phyloP scores from a whole-genome alignment of 805 yeast genomes.

The Cephaloascus fragrans region DNA sequence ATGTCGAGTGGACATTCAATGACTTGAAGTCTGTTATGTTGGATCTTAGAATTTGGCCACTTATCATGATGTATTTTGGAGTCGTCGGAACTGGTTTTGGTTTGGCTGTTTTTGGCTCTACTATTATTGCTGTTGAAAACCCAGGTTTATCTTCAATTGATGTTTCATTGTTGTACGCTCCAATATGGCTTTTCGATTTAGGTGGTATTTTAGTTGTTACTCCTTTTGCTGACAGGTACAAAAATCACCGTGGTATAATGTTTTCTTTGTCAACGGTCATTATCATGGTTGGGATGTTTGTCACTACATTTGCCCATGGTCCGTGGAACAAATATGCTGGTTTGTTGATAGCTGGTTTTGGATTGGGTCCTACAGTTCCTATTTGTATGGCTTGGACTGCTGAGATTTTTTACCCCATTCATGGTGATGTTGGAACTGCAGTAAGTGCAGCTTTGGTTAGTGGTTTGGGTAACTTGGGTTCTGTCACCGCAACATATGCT shows the following conservation, averaged over 20 bases:
- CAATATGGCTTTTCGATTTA: constrained; percentile 83
- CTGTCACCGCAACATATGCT: constrained; percentile 81
- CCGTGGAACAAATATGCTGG: constrained; percentile 79
- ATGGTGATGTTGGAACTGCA: constrained; percentile 82
- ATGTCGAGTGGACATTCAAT: constrained; percentile 43
- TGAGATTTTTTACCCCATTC: constrained; percentile 57
- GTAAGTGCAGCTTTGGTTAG: constrained; percentile 75
- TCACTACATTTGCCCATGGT: constrained; percentile 65
- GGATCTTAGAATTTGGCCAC: constrained; percentile 71
- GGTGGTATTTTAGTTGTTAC: constrained; percentile 67
- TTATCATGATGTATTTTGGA: constrained; percentile 83
- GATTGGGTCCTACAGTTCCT: constrained; percentile 88
- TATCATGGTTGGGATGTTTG: constrained; percentile 66
- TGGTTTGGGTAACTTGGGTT: constrained; percentile 82
- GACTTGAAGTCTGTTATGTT: constrained; percentile 46
- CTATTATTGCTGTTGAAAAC: constrained; percentile 58
- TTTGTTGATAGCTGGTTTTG: constrained; percentile 71
- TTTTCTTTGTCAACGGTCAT: constrained; percentile 55
- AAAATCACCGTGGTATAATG: constrained; percentile 46
- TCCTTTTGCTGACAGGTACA: constrained; percentile 69
- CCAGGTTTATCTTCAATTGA: constrained; percentile 55
- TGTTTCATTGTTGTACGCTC: constrained; percentile 72
- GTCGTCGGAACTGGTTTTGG: constrained; percentile 91
- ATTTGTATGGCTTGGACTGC: constrained; percentile 79
- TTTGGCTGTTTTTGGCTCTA: constrained; percentile 75